Base-by-base conservation (phyloP, 164 flowering plant genomes). In the Berberis vulgaris region DNA sequence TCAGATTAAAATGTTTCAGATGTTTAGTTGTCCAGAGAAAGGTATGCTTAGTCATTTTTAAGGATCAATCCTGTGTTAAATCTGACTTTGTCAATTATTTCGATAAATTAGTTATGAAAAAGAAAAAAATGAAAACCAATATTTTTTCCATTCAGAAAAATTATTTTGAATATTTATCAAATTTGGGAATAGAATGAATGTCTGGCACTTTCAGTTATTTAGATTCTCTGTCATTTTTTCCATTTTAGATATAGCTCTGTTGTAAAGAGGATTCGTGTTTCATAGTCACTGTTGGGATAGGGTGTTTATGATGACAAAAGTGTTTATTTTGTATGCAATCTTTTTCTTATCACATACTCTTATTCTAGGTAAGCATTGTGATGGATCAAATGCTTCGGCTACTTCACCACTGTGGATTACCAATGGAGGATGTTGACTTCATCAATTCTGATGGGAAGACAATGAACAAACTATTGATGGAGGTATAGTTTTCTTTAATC, bases 301-400 rank as follows among this genome's bases (percentile, higher is more conserved):
- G 3, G 26, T 43, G 38, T 43, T 43, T 12, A 6, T 45, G 26
- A 43, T 59, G 62, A 43, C n/a, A 10, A 7, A 52, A 7, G 54
- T 60, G 49, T n/a, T 43, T 57, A 12, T 26, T 26, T 26, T 26
- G 26, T 26, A 26, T 26, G 26, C 26, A 26, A 26, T 26, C 26
- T 26, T 26, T 26, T 39, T 13, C 62, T 26, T 3, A 12, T 45
- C 3, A 7, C 49, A 45, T 2, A 26, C 41, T 8, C 52, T 10
- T 47, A 5, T 55, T 59, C 42, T 64, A 95, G 97, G 97, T 91
- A 43, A 81, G 88, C 78, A 77, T 95, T 77, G 97, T 95, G 56
- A 91, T 91, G 99, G 98, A 95, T 66, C 99, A 89, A 81, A 91
- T 91, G 98, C 76, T 91, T 74, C 83, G 95, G 1, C 68, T 91